Evolutionary conservation across 2,329 filamentous ascomycete species (phyloP).

Genomic region (Colletotrichum navitas): DNA sequence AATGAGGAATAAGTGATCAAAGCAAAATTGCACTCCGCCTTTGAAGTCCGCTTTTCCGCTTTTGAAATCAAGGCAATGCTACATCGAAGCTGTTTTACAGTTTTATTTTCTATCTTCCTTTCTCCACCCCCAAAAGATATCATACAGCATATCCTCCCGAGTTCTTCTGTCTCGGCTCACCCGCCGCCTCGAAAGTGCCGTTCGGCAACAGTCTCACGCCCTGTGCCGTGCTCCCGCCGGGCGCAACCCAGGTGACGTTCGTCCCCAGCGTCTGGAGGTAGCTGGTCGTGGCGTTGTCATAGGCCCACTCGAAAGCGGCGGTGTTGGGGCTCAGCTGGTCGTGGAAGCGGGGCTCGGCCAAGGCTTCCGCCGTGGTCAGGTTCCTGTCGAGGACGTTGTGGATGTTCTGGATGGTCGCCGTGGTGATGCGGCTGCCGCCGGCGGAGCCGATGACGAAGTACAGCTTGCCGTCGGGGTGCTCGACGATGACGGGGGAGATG

Average conservation of each 20-base stretch:
- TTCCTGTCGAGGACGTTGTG: slow-evolving; percentile 79
- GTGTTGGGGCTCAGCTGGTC: slow-evolving; percentile 83
- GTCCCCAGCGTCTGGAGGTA: slow-evolving; percentile 77
- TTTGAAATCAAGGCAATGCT: too few species aligned
- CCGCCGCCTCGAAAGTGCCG: slow-evolving; percentile 80
- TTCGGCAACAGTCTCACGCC: slow-evolving; percentile 74
- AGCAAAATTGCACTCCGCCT: too few species aligned
- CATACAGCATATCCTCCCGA: slow-evolving; percentile 74
- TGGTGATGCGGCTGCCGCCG: slow-evolving; percentile 88
- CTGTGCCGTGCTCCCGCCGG: slow-evolving; percentile 78
- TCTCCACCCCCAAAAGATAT: slow-evolving; percentile 8
- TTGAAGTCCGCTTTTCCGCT: too few species aligned
- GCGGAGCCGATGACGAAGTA: slow-evolving; percentile 82
- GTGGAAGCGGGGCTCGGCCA: slow-evolving; percentile 79
- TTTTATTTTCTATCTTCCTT: background rate
- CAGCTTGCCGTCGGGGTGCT: slow-evolving; percentile 74
- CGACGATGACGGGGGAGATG: slow-evolving; percentile 82
- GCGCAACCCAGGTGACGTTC: slow-evolving; percentile 79
- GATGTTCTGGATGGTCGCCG: slow-evolving; percentile 81
- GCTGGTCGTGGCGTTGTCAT: slow-evolving; percentile 76
- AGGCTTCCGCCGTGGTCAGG: slow-evolving; percentile 71
- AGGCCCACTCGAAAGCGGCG: slow-evolving; percentile 78
- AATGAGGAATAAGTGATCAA: too few species aligned
- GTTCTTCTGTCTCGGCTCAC: slow-evolving; percentile 83
- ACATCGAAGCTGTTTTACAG: too few species aligned